Evolutionary conservation across 306 rosid genomes (phyloP), one percentile per base, ranked within the genome.

Genomic region (Macrotyloma uniflorum): DNA sequence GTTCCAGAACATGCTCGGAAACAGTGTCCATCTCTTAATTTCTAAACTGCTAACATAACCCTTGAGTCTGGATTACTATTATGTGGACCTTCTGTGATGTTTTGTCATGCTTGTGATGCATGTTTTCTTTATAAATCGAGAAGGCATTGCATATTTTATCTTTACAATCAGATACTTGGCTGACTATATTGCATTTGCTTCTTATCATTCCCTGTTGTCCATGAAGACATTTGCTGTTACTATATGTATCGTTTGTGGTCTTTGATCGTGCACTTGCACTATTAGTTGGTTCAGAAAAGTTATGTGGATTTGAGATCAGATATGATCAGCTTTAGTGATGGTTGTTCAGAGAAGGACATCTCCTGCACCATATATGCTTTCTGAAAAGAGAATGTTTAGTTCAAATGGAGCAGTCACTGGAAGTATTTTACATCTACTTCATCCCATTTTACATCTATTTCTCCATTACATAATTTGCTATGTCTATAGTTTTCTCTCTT

Each of bases 1-100:
- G 81, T 90, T 16, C 91, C 93, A 1, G 91, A 88, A 77, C 91
- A 88, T 54, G 89, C 93, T 47, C 82, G 90, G 53, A 88, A 87
- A 80, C 93, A 88, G 77, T 90, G 93, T 19, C 67, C 90, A 23
- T 79, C 83, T 62, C 85, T 86, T 42, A 86, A 85, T 55, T 71
- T 81, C 76, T 86, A 84, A 80, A 50, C 33, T 30, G 24, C 47
- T 54, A 24, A 43, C 59, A 51, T 4, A 36, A 53, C 7, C 5
- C 57, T 55, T 70, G 43, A 38, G 9, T 1, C 64, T 55, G 64
- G 82, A 69, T 66, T 19, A 19, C 26, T 19, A 19, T 19, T 72
- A 16, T 61, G 30, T 77, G 70, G 74, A 51, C 4, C 53, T 7
- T 15, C 23, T 23, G 33, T 1, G 10, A 70, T 63, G 9, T 18